phyloP scores from a whole-genome alignment of 2,329 filamentous ascomycete species.

The Aspergillus nomiae region DNA sequence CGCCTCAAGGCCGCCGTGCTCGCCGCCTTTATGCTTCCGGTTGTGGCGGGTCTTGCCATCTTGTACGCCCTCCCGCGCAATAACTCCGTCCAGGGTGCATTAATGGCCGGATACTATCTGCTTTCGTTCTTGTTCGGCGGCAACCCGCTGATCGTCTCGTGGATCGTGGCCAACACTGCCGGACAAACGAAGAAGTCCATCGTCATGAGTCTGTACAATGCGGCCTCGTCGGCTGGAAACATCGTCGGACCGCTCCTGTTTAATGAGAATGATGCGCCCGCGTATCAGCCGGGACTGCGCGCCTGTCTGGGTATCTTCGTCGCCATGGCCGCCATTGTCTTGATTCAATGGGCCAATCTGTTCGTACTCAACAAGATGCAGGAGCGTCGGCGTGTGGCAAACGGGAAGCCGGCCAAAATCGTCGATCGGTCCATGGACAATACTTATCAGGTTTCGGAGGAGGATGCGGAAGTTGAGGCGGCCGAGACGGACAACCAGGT shows the following conservation, averaged over 20 bases:
- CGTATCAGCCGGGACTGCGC: slow-evolving; percentile 60
- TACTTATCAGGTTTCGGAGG: slow-evolving; percentile 45
- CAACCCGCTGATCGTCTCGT: slow-evolving; percentile 67
- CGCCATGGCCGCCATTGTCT: slow-evolving; percentile 54
- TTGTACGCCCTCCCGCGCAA: slow-evolving; percentile 56
- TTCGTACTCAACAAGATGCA: slow-evolving; percentile 58
- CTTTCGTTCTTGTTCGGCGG: slow-evolving; percentile 67
- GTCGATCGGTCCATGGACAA: slow-evolving; percentile 64
- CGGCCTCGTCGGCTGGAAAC: slow-evolving; percentile 63
- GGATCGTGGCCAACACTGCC: slow-evolving; percentile 70
- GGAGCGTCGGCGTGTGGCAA: slow-evolving; percentile 54
- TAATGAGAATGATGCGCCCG: slow-evolving; percentile 57
- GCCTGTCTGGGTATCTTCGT: slow-evolving; percentile 51
- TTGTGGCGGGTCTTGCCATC: slow-evolving; percentile 60
- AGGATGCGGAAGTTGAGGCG: slow-evolving; percentile 9
- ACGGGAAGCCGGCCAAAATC: slow-evolving; percentile 63
- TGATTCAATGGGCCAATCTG: slow-evolving; percentile 59
- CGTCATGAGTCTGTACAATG: slow-evolving; percentile 66
- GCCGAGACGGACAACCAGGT: slow-evolving; percentile 30
- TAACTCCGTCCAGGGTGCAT: slow-evolving; percentile 44
- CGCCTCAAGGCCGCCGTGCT: slow-evolving; percentile 61
- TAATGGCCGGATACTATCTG: slow-evolving; percentile 66
- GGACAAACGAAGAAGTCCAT: slow-evolving; percentile 69
- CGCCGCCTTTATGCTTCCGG: slow-evolving; percentile 57
- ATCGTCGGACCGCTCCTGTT: slow-evolving; percentile 69